A percentile compares a stretch with the other conserved stretches of the same genome.
Evolutionary conservation across 1,284 basidiomycete species (phyloP).

Genomic region (Waitea zeae): DNA sequence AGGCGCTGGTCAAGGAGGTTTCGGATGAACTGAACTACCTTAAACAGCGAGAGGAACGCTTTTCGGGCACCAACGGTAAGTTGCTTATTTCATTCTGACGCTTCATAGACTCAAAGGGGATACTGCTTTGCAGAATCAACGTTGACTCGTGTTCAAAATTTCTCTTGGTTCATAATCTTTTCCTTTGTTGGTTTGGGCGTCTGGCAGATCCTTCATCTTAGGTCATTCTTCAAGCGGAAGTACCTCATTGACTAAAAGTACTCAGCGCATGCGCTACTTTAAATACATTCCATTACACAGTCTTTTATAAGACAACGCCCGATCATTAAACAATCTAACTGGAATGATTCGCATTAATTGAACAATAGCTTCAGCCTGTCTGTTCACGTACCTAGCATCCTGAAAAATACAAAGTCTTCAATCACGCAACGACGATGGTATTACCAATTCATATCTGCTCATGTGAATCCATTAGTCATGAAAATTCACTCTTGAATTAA

Average conservation of each 20-base stretch:
- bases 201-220: conserved; percentile 91
- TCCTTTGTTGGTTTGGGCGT: conserved; percentile 72
- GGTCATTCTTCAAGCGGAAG: conserved; percentile 92
- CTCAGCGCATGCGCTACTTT: neutral
- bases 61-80: conserved; percentile 86
- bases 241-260: conserved; percentile 74
- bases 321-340: too few species aligned
- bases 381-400: too few species aligned
- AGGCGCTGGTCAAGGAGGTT: conserved; percentile 88
- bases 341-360: neutral
- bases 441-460: too few species aligned
- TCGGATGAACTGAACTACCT: conserved; percentile 90
- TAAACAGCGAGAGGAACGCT: conserved; percentile 76
- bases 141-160: conserved; percentile 80
- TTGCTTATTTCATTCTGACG: neutral
- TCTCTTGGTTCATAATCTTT: conserved; percentile 77
- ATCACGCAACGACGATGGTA: too few species aligned
- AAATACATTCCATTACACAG: neutral
- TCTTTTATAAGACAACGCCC: neutral
- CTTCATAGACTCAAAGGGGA: neutral
- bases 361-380: neutral
- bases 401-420: too few species aligned
- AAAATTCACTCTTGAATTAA: too few species aligned
- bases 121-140: conserved; percentile 61
- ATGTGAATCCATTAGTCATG: too few species aligned